Evolutionary conservation across 2,329 filamentous ascomycete genomes (phyloP), one percentile per base, ranked within the genome.

Genomic region (Alternaria arborescens): DNA sequence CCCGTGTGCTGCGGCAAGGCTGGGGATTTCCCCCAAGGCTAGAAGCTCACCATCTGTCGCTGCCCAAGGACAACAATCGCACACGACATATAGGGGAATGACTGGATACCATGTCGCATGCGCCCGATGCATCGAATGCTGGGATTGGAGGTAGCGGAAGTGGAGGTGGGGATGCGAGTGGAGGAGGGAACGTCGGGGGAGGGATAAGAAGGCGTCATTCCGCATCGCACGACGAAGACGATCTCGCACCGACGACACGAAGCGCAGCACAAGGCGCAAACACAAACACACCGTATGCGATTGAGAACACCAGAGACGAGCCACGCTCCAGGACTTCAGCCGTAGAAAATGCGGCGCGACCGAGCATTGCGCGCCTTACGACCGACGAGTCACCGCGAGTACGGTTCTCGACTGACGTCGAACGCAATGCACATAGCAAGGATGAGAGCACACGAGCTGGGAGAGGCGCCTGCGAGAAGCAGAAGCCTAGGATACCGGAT

Each of bases 401-500:
- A 8, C 75, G 77, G 51, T 79, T 79, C 62, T 79, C 77, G 2
- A 72, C 75, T 46, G 76, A 79, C 43, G 41, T 77, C 46, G 72
- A 77, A 60, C 67, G 68, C 32, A 63, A 72, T 66, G 66, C 24
- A 26, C 24, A 7, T 26, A 26, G 32, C 20, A 55, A 61, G 2
- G 65, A 71, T 38, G 66, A 60, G 16, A 51, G 54, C 8, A 36
- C 32, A 36, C 32, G 14, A 14, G 14, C 32, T 36, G 32, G 32
- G 14, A 36, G 5, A 5, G 32, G 32, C 6, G 14, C 32, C 12
- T 60, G 42, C 2, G 41, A 62, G 28, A 71, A 67, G 30, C 70
- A 66, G 47, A 63, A 66, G n/a, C 67, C 75, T 56, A 74, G 69
- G 6, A 75, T 71, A 10, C 76, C 78, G 1, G 71, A 74, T 43